These are phyloP conservation scores for Saksenaea oblongispora DNA, from an alignment of 371 early-diverging fungal genomes.

Conservation along the genomic window DNA sequence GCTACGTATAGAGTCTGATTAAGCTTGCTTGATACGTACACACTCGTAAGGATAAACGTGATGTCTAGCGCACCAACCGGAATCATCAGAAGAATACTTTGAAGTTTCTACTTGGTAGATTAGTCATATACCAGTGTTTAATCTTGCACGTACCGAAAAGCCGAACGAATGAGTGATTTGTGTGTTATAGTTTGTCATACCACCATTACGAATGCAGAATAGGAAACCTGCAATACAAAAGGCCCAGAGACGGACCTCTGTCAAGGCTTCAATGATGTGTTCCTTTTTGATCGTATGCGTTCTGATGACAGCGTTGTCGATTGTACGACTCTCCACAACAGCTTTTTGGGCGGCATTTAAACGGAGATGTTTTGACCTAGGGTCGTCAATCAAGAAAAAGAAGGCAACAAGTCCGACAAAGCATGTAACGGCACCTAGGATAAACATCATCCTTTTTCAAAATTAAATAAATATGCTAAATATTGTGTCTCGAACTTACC, in stretches of 20 bases:
- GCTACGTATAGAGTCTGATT: constrained; percentile 30
- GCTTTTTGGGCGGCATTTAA: constrained; percentile 15
- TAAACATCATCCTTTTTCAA: constrained; percentile 9
- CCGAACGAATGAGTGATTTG: constrained; percentile 35
- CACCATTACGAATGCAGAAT: constrained; percentile 28
- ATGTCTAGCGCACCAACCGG: constrained; percentile 35
- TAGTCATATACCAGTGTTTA: not conserved
- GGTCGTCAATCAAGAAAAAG: constrained; percentile 20
- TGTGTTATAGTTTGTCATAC: constrained; percentile 38
- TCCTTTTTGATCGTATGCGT: constrained; percentile 13
- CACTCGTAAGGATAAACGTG: constrained; percentile 26
- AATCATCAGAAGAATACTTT: constrained; percentile 31
- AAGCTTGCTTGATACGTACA: constrained; percentile 14
- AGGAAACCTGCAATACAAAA: not conserved
- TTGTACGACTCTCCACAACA: constrained; percentile 13
- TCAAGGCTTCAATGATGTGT: constrained; percentile 20
- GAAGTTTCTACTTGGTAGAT: constrained; percentile 19
- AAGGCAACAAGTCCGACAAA: constrained; percentile 16
- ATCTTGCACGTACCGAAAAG: constrained; percentile 27
- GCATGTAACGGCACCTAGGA: constrained; percentile 18
- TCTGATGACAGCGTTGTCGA: constrained; percentile 19
- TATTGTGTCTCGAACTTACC: no score
- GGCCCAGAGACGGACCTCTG: constrained; percentile 13
- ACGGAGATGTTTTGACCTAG: constrained; percentile 6
- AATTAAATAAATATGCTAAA: no score